Evolutionary conservation across 2,329 filamentous ascomycete species (phyloP).

Genomic region (Fusarium oligoseptatum): DNA sequence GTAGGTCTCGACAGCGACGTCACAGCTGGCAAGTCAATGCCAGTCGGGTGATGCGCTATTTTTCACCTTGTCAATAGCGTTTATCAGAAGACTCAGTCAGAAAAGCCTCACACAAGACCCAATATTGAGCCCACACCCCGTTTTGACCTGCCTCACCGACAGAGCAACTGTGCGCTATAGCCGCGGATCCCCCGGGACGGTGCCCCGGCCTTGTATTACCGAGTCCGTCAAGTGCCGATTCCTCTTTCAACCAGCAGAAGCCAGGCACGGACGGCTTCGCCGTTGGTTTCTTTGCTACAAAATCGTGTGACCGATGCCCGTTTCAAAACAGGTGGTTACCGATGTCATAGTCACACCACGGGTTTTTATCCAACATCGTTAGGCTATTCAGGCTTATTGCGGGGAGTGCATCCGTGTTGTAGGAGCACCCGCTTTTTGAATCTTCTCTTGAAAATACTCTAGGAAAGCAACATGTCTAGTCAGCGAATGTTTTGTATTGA

Average conservation of each 20-base stretch:
- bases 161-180: background rate
- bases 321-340: background rate
- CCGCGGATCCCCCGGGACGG: background rate
- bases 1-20: background rate
- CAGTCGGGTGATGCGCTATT: constrained; percentile 11
- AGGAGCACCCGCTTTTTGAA: background rate
- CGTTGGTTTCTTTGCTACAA: background rate
- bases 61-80: background rate
- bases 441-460: background rate
- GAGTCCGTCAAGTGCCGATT: background rate
- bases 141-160: background rate
- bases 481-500: background rate
- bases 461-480: background rate
- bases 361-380: background rate
- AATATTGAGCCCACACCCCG: background rate
- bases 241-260: background rate
- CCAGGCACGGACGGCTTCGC: background rate
- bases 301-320: background rate
- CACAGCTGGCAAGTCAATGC: background rate
- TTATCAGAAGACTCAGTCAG: constrained; percentile 4
- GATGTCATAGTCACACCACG: background rate
- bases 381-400: background rate
- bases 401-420: background rate
- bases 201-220: background rate
- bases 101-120: background rate